phyloP scores from a whole-genome alignment of 2,329 filamentous ascomycete species.

The Pseudopithomyces chartarum region DNA sequence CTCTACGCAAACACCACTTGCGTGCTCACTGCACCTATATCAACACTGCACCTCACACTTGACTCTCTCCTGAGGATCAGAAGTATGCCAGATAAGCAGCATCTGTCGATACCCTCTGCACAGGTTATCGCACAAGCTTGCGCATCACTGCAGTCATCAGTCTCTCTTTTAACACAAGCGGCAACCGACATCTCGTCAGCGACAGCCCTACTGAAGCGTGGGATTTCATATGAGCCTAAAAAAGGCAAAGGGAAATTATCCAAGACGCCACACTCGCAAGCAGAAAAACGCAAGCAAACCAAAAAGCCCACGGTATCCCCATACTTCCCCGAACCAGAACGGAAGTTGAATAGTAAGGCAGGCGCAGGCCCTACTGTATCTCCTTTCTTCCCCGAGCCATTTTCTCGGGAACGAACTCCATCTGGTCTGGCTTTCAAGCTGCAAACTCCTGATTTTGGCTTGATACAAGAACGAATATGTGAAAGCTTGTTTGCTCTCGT shows the following conservation, averaged over 20 bases:
- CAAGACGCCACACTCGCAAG: neutral
- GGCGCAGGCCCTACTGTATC: constrained; percentile 2
- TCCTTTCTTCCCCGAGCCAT: constrained; percentile 17
- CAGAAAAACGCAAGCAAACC: neutral
- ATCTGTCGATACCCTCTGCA: neutral
- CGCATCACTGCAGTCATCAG: constrained; percentile 1
- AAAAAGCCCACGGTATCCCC: constrained; percentile 1
- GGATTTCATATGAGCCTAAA: neutral
- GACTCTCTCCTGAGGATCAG: neutral
- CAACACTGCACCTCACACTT: neutral
- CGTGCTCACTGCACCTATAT: neutral
- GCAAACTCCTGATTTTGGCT: constrained; percentile 62
- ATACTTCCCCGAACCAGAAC: neutral
- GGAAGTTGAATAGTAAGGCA: neutral
- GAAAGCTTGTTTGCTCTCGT: constrained; percentile 79
- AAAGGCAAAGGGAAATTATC: neutral
- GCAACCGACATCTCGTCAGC: constrained; percentile 3
- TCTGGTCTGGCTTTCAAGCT: constrained; percentile 28
- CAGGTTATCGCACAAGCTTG: constrained; percentile 2
- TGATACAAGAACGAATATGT: constrained; percentile 82
- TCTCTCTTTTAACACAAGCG: neutral
- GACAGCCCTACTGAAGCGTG: neutral
- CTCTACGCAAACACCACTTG: neutral
- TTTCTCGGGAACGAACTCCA: constrained; percentile 19
- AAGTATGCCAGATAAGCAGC: neutral